Conservation (phyloP, 371 early-diverging fungal genomes). For the Actinomucor elegans region DNA sequence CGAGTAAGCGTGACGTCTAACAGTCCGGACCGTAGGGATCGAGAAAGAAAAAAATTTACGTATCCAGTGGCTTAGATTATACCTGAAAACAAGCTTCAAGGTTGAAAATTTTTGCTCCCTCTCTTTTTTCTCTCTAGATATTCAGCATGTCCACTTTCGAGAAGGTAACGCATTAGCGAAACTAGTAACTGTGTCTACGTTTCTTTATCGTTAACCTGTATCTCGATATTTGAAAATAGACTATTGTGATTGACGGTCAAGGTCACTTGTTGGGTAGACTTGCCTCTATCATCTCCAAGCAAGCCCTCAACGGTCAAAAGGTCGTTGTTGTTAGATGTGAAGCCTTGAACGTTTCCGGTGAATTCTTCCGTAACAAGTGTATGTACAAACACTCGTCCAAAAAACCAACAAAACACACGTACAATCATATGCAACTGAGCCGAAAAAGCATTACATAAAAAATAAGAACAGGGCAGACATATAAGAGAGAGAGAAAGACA, state of each 20-base stretch:
- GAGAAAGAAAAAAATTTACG: constrained; percentile 5
- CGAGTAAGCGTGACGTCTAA: too few species aligned
- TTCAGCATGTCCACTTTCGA: constrained; percentile 2
- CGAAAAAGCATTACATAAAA: too few species aligned
- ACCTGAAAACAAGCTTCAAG: not conserved
- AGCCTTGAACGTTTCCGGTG: constrained; percentile 97
- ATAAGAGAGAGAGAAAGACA: too few species aligned
- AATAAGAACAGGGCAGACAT: too few species aligned
- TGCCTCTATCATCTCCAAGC: constrained; percentile 98
- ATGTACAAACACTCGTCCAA: constrained; percentile 52
- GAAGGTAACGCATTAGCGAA: not conserved
- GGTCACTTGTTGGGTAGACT: constrained; percentile 99
- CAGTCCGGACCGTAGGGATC: too few species aligned
- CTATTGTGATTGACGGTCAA: constrained; percentile 99
- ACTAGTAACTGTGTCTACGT: not conserved
- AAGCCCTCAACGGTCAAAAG: constrained; percentile 96
- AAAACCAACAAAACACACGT: too few species aligned
- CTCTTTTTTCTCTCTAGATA: constrained; percentile 1
- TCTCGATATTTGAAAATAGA: constrained; percentile 51
- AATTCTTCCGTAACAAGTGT: constrained; percentile 99
- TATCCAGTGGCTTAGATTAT: constrained; percentile 1
- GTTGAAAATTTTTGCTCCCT: constrained; percentile 4
- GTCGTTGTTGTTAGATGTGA: constrained; percentile 98
- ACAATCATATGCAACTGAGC: too few species aligned
- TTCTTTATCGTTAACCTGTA: not conserved